A percentile compares a stretch with the other conserved stretches of the same genome.
These are phyloP conservation scores for Schizosaccharomyces lindneri DNA, from an alignment of 805 yeast species.

Conservation along the genomic window DNA sequence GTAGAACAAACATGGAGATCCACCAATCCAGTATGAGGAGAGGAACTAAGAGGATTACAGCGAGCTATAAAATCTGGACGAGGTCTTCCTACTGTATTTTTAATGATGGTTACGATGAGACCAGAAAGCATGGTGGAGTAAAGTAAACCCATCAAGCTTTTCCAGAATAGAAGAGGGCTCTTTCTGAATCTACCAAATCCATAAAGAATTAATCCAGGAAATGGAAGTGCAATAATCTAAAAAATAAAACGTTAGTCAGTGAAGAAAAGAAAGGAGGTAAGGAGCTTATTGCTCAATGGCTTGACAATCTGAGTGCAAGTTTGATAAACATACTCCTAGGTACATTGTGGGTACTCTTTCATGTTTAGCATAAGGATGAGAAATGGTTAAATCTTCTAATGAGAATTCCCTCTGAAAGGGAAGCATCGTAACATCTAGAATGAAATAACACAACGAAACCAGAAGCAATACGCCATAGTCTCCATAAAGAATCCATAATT, in stretches of 20 bases:
- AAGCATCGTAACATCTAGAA: constrained; percentile 3
- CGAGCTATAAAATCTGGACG: constrained; percentile 84
- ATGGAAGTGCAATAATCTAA: background rate
- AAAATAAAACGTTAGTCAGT: background rate
- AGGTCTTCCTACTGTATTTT: constrained; percentile 69
- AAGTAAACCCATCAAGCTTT: background rate
- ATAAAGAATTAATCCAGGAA: background rate
- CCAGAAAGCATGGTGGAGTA: background rate
- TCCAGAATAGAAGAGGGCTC: background rate
- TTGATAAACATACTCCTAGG: background rate
- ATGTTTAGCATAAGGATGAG: constrained; percentile 55
- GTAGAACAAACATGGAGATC: constrained; percentile 18
- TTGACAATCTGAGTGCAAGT: background rate
- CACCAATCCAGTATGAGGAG: constrained; percentile 22
- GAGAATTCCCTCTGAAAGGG: constrained; percentile 21
- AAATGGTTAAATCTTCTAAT: constrained; percentile 50
- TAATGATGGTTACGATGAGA: constrained; percentile 11
- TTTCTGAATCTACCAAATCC: background rate
- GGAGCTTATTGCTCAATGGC: background rate
- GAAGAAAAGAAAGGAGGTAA: background rate
- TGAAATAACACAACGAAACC: background rate
- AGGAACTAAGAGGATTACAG: constrained; percentile 27
- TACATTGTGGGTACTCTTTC: constrained; percentile 37
- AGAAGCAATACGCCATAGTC: background rate
- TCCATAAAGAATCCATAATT: background rate